Evolutionary conservation across 2,329 filamentous ascomycete genomes (phyloP).

Genomic region (Septoria petroselini): DNA sequence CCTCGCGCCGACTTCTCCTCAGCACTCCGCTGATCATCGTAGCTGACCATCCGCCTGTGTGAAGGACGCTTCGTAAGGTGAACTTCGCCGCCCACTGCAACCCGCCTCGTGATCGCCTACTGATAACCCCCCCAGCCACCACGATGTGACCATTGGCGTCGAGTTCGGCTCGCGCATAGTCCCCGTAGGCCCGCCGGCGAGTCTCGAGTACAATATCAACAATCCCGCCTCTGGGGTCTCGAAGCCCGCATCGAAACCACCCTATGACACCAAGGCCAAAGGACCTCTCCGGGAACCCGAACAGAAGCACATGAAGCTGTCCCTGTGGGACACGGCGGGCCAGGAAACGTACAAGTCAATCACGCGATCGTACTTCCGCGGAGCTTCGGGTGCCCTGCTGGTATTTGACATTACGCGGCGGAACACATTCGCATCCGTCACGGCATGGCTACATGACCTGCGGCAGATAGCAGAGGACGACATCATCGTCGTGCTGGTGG

Average conservation of each 20-base stretch:
- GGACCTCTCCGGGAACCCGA: slow-evolving; percentile 39
- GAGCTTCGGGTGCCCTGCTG: slow-evolving; percentile 71
- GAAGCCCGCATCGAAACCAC: slow-evolving; percentile 18
- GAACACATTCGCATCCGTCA: slow-evolving; percentile 81
- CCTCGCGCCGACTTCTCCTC: slow-evolving; percentile 14
- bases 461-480: slow-evolving; percentile 92
- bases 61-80: slow-evolving; percentile 79
- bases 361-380: slow-evolving; percentile 88
- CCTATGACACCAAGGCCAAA: slow-evolving; percentile 35
- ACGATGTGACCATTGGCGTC: slow-evolving; percentile 96
- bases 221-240: slow-evolving; percentile 43
- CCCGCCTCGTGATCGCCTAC: too few species aligned
- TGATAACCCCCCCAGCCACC: slow-evolving; percentile 55
- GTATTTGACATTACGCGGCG: slow-evolving; percentile 92
- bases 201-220: slow-evolving; percentile 55
- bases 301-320: slow-evolving; percentile 85
- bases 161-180: slow-evolving; percentile 94
- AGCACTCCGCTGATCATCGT: slow-evolving; percentile 31
- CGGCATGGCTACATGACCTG: slow-evolving; percentile 90
- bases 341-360: slow-evolving; percentile 98
- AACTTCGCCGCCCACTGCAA: too few species aligned
- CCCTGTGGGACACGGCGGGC: slow-evolving; percentile 91
- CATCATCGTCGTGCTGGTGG: slow-evolving; percentile 90
- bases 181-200: slow-evolving; percentile 79
- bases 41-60: slow-evolving; percentile 90